phyloP scores from a whole-genome alignment of 192 early-diverging fungal species.

The Linnemannia hyalina region DNA sequence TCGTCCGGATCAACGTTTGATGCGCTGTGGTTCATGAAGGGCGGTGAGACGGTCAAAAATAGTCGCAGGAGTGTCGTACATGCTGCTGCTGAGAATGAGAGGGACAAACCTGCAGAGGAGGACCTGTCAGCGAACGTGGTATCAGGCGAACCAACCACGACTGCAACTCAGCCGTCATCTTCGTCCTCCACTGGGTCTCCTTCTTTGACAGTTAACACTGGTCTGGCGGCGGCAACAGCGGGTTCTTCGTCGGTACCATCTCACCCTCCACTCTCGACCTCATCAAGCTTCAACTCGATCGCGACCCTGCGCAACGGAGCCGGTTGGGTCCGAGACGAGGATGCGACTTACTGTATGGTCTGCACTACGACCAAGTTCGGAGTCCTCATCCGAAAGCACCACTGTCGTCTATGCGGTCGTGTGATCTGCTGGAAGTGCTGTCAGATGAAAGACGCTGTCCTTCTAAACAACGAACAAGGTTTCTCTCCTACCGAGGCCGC shows the following conservation, averaged over 20 bases:
- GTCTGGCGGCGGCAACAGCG: too few relatives aligned
- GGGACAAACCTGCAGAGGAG: not conserved
- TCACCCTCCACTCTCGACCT: constrained; percentile 4
- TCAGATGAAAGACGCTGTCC: constrained; percentile 48
- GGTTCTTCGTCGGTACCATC: not conserved
- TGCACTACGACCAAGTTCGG: constrained; percentile 49
- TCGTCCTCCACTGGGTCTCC: not conserved
- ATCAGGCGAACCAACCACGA: not conserved
- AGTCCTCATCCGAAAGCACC: constrained; percentile 64
- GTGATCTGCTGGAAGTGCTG: constrained; percentile 75
- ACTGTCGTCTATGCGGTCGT: constrained; percentile 80
- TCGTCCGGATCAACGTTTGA: constrained; percentile 44
- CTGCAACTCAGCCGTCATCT: not conserved
- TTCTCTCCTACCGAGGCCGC: not conserved
- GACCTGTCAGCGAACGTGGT: not conserved
- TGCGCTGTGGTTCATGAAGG: constrained; percentile 44
- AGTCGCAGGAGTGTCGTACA: not conserved
- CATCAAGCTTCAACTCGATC: not conserved
- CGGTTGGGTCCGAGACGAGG: constrained; percentile 53
- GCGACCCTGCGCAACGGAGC: constrained; percentile 39
- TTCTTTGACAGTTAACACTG: not conserved
- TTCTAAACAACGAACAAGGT: not conserved
- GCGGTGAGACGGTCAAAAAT: not conserved
- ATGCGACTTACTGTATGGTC: constrained; percentile 55
- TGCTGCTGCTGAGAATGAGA: not conserved